Conservation (phyloP, 2,329 filamentous ascomycete species). For the Neurospora crassa region DNA sequence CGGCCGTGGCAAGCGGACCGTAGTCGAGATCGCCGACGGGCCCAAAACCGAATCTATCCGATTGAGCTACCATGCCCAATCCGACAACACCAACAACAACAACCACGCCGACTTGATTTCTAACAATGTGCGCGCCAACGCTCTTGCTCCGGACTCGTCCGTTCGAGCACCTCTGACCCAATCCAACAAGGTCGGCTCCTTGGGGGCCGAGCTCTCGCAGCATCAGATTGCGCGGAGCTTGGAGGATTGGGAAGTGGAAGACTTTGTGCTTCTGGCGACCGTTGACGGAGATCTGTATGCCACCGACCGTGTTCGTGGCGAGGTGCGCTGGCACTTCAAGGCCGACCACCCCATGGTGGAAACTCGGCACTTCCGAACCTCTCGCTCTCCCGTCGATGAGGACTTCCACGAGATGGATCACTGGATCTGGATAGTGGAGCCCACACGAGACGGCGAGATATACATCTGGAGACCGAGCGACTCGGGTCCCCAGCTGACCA, state of each 20-base stretch:
- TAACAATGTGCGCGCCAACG: slow-evolving; percentile 86
- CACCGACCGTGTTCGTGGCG: slow-evolving; percentile 76
- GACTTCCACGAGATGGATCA: slow-evolving; percentile 64
- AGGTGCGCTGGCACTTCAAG: slow-evolving; percentile 76
- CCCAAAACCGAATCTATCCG: slow-evolving; percentile 23
- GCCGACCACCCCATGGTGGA: slow-evolving; percentile 83
- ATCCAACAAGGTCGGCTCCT: slow-evolving; percentile 49
- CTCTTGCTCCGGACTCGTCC: slow-evolving; percentile 86
- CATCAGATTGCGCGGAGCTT: slow-evolving; percentile 91
- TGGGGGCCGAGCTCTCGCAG: slow-evolving; percentile 61
- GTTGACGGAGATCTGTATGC: slow-evolving; percentile 96
- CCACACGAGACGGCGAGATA: slow-evolving; percentile 74
- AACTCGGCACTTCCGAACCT: slow-evolving; percentile 69
- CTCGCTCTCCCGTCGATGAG: slow-evolving; percentile 50
- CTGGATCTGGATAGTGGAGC: slow-evolving; percentile 92
- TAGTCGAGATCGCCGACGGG: slow-evolving; percentile 15
- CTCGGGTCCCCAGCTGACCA: slow-evolving; percentile 48
- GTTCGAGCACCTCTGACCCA: slow-evolving; percentile 85
- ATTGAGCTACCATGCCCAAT: slow-evolving; percentile 21
- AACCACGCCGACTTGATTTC: slow-evolving; percentile 23
- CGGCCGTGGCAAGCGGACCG: slow-evolving; percentile 17
- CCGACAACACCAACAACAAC: slow-evolving; percentile 5
- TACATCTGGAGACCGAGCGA: slow-evolving; percentile 74
- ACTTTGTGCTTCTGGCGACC: slow-evolving; percentile 99
- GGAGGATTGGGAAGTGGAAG: slow-evolving; percentile 99